Base-by-base conservation (phyloP, 164 flowering plant genomes). In the Aristolochia contorta region DNA sequence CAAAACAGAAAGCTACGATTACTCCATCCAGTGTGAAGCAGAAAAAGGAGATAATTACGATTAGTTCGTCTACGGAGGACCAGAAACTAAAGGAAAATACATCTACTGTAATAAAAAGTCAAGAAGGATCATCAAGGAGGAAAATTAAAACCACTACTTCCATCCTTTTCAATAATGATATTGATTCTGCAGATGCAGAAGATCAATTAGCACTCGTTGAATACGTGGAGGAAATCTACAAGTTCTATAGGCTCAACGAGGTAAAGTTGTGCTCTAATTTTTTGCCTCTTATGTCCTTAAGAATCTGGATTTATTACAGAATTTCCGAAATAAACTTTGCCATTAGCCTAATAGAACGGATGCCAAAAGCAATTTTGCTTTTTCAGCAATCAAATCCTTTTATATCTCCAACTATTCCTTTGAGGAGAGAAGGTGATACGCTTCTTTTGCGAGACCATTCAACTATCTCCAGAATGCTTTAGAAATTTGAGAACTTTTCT, bases 161-260 rank as follows among this genome's bases (percentile, higher is more conserved):
- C 20, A 73, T 83, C 50, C 88, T 93, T 27, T 5, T 27, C 49
- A 78, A 87, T 53, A 69, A 75, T 9, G 83, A 93, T 64, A 88
- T 91, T 25, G 99, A 93, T 71, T 85, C 85, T 25, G 87, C 71
- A 9, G 97, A 93, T 69, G 75, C 62, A 9, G 67, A 76, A 20
- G 78, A 91, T 72, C 86, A 93, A 48, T 68, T 89, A 70, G 92
- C 96, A n/a, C 89, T 72, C 0, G 86, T 80, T 0, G 98, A 91
- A 54, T 89, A 91, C 65, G 78, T 91, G 19, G 98, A 91, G 16
- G 97, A 91, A 60, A 74, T 91, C 4, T 91, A 91, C 81, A 74
- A 73, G 21, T 91, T 81, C 71, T 91, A 85, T 67, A 85, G 78
- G 75, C 57, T 67, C 0, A 77, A 66, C 27, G 97, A 88, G 87